Evolutionary conservation across 352 stramenopile genomes (phyloP), one percentile per base, ranked within the genome.

Genomic region (Plasmopara muralis): DNA sequence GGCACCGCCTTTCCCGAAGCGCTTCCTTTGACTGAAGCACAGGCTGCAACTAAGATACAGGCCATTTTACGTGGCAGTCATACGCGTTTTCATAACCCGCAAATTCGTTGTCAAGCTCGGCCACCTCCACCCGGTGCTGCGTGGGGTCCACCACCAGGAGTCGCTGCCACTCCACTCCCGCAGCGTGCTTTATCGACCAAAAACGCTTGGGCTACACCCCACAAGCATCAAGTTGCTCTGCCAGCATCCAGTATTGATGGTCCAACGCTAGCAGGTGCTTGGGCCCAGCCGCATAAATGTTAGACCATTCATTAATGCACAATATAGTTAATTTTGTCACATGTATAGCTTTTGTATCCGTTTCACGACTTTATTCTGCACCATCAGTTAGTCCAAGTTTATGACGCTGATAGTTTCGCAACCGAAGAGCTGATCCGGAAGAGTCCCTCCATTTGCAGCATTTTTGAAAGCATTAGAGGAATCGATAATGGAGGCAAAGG

Each of bases 1-100:
- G 84, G 81, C 25, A 86, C 82, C 18, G 74, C 82, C 15, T 93
- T 88, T 67, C 83, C 80, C 0, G 83, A 93, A 28, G 78, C 78
- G 14, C 59, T 85, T 18, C 83, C 83, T 0, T 53, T 91, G 41
- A 87, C 69, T 12, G 74, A 89, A 14, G 68, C 73, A 5, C 78
- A 93, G 51, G 83, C 83, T 0, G 83, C 83, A 1, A 63, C 72
- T 34, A 88, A 87, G 59, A 89, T 93, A 53, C 80, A 91, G 53
- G 70, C 80, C 7, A 59, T 78, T 15, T 25, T 82, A 34, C 83
- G 83, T 47, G 83, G 83, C 31, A 48, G 62, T 50, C 68, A 62
- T 20, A 34, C 61, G 20, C 72, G 74, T 25, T 47, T 70, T 43
- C 68, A 69, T n/a, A 55, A 50, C 33, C 44, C 55, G 4, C 35